phyloP scores from a whole-genome alignment of 2,329 filamentous ascomycete genomes.

The Colletotrichum aenigma region DNA sequence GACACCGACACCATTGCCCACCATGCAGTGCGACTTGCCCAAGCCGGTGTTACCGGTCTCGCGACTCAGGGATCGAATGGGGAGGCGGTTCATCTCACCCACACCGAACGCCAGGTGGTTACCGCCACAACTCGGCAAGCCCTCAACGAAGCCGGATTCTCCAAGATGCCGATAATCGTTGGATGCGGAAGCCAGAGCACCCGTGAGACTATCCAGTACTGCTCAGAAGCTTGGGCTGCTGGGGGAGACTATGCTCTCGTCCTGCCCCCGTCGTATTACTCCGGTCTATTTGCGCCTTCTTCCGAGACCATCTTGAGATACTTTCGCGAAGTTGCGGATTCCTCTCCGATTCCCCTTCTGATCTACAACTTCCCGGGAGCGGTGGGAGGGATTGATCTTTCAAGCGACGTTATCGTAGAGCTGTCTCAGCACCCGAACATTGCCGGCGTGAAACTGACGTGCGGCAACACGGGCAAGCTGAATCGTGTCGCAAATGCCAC shows the following conservation, averaged over 20 bases:
- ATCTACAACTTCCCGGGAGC: constrained; percentile 75
- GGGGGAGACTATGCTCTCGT: constrained; percentile 80
- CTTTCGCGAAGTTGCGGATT: constrained; percentile 68
- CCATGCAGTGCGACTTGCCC: constrained; percentile 72
- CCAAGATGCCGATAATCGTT: constrained; percentile 73
- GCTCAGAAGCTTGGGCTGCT: constrained; percentile 68
- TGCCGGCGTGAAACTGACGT: constrained; percentile 72
- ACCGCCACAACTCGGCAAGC: constrained; percentile 73
- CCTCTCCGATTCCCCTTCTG: constrained; percentile 67
- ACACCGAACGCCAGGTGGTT: constrained; percentile 71
- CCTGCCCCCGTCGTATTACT: constrained; percentile 79
- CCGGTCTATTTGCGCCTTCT: constrained; percentile 65
- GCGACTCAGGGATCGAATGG: constrained; percentile 83
- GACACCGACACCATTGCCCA: constrained; percentile 65
- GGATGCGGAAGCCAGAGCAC: constrained; percentile 78
- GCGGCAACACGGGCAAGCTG: constrained; percentile 73
- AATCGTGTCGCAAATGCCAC: constrained; percentile 66
- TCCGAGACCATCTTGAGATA: constrained; percentile 67
- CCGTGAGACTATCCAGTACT: constrained; percentile 72
- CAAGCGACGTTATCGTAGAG: constrained; percentile 64
- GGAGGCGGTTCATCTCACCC: constrained; percentile 79
- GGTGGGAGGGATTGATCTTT: constrained; percentile 66
- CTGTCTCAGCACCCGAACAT: constrained; percentile 68
- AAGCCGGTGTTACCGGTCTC: constrained; percentile 74
- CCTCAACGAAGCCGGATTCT: constrained; percentile 69